Evolutionary conservation across 140 eudicot genomes (phyloP), one percentile per base, ranked within the genome.

Genomic region (Anethum foeniculum): DNA sequence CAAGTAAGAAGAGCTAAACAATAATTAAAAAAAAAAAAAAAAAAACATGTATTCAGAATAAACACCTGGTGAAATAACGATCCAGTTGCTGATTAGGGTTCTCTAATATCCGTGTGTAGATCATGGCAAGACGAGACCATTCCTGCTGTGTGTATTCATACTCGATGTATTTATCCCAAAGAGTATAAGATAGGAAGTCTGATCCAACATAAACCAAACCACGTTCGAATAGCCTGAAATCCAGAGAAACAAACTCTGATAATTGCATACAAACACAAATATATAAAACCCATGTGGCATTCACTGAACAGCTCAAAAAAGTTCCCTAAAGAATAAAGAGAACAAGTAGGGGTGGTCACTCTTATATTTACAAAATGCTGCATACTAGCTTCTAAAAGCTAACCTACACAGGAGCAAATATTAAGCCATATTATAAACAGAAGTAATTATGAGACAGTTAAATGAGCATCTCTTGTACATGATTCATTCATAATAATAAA

Each of bases 201-300:
- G 97, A 88, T 41, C 98, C 99, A 86, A 95, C 99, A 89, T 95
- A 95, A n/a, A 92, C 93, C 80, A 95, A 79, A 80, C 93, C 97
- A 36, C 99, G 93, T 88, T 95, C 99, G 81, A 93, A 95, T 77
- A 95, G 83, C 97, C 99, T 95, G 97, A 86, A 86, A 90, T 51
- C 71, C 84, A 84, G 4, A 15, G 23, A 81, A 65, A 80, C 6
- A 28, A 78, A 73, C 7, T 71, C 76, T 41, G 38, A 79, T 54
- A 82, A 44, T 73, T 58, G 44, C 13, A 16, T 75, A 8, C 71
- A 48, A 15, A 41, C 6, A 44, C 1, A 79, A 4, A 71, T 16
- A 82, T 65, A 80, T 30, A 23, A 15, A 56, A 69, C 81, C 82
- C 81, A 16, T 52, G 76, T 75, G 18, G 67, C 46, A 1, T 25